phyloP scores from a whole-genome alignment of 1,139 yeast species.

The Magnusiomyces fungicola region DNA sequence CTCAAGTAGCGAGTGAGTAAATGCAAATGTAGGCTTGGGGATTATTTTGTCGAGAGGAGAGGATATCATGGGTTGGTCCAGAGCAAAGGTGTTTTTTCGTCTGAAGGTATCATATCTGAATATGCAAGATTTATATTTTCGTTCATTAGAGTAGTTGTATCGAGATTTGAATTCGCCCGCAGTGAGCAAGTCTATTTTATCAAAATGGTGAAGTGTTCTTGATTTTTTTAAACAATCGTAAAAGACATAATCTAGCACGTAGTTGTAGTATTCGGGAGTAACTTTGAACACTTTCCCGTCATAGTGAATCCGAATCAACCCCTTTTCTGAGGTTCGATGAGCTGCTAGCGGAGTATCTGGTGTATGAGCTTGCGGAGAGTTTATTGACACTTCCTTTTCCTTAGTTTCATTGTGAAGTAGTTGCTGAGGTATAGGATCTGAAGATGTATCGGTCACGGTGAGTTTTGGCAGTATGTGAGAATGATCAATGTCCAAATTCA shows the following conservation, averaged over 20 bases:
- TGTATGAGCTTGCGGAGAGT: no score
- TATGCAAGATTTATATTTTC: background rate
- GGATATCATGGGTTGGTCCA: constrained; percentile 1
- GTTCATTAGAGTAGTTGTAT: background rate
- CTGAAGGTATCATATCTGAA: background rate
- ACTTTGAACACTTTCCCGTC: background rate
- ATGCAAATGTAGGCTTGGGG: constrained; percentile 2
- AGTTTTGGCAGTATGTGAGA: no score
- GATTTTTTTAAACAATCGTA: background rate
- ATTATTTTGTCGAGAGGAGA: constrained; percentile 1
- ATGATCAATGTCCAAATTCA: no score
- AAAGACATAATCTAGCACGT: constrained; percentile 1
- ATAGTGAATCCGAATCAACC: no score
- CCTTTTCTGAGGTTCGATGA: no score
- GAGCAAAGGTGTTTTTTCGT: background rate
- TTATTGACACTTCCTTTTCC: no score
- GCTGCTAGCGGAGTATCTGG: no score
- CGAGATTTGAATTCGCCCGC: background rate
- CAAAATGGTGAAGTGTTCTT: background rate
- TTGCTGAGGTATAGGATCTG: no score
- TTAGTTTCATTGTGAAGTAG: no score
- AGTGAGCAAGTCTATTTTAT: background rate
- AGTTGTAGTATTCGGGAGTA: background rate
- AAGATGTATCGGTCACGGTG: no score
- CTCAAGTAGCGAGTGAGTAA: constrained; percentile 4